phyloP scores from a whole-genome alignment of 441 rosid species.

The Bocquillonia castaneifolia region DNA sequence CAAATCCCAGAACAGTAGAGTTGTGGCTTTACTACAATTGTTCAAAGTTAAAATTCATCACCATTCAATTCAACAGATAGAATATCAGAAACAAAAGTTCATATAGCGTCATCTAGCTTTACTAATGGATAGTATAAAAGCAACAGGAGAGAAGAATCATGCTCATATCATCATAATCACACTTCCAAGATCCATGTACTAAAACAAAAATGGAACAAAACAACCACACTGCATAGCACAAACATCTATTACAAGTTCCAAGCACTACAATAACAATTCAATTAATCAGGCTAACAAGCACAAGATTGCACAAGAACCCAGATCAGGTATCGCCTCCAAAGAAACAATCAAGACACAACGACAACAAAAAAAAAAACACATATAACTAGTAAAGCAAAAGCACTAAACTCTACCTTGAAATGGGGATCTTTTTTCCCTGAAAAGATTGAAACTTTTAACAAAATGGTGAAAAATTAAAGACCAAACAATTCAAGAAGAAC shows the following conservation, averaged over 20 bases:
- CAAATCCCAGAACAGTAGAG: slow-evolving; percentile 15
- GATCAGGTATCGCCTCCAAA: slow-evolving; percentile 1
- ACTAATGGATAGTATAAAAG: neutral
- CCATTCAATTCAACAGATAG: neutral
- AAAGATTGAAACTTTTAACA: slow-evolving; percentile 2
- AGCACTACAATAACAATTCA: neutral
- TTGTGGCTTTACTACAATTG: slow-evolving; percentile 15
- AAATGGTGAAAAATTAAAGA: neutral
- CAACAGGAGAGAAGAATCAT: slow-evolving; percentile 3
- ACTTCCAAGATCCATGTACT: slow-evolving; percentile 5
- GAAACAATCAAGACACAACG: slow-evolving; percentile 2
- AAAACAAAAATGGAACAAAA: neutral
- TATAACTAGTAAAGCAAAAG: neutral
- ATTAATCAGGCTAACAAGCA: neutral
- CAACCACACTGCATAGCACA: neutral
- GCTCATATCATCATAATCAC: neutral
- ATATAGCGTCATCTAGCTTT: neutral
- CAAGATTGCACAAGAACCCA: neutral
- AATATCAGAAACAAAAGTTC: neutral
- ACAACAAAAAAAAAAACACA: slow-evolving; percentile 3
- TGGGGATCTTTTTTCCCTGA: slow-evolving; percentile 4
- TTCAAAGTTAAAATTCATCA: slow-evolving; percentile 18
- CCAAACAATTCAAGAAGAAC: slow-evolving; percentile 16
- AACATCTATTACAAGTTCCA: neutral
- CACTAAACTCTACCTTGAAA: slow-evolving; percentile 13